These are phyloP conservation scores for Neurospora sp. DNA, from an alignment of 2,329 filamentous ascomycete species.

Conservation along the genomic window DNA sequence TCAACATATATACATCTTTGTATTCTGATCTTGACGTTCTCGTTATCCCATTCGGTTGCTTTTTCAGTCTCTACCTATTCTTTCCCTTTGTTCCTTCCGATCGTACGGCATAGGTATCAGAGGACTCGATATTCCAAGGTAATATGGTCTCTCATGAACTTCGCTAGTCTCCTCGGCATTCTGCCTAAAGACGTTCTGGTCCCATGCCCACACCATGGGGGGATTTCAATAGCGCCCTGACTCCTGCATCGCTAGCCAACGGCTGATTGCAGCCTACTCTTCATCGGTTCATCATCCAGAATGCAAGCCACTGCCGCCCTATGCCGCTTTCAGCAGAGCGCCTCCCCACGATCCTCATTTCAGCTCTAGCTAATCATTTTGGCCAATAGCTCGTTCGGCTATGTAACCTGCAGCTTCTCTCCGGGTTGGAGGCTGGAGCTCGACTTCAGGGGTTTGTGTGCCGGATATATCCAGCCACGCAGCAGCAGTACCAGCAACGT, in stretches of 20 bases:
- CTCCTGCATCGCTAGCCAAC: background rate
- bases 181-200: background rate
- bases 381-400: background rate
- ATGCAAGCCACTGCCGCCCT: background rate
- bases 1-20: background rate
- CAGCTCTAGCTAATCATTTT: background rate
- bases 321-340: background rate
- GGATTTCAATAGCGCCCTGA: background rate
- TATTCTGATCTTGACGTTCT: background rate
- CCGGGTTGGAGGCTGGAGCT: background rate
- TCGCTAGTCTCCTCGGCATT: background rate
- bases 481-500: background rate
- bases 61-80: background rate
- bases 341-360: background rate
- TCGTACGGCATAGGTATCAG: background rate
- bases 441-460: background rate
- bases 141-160: background rate
- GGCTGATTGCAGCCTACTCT: background rate
- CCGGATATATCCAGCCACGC: background rate
- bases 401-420: background rate
- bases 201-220: background rate
- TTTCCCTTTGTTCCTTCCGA: background rate
- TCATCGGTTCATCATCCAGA: background rate
- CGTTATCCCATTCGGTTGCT: background rate
- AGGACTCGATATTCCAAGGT: background rate